These are phyloP conservation scores for Penicillium freii DNA, from an alignment of 2,329 filamentous ascomycete species.

Conservation along the genomic window DNA sequence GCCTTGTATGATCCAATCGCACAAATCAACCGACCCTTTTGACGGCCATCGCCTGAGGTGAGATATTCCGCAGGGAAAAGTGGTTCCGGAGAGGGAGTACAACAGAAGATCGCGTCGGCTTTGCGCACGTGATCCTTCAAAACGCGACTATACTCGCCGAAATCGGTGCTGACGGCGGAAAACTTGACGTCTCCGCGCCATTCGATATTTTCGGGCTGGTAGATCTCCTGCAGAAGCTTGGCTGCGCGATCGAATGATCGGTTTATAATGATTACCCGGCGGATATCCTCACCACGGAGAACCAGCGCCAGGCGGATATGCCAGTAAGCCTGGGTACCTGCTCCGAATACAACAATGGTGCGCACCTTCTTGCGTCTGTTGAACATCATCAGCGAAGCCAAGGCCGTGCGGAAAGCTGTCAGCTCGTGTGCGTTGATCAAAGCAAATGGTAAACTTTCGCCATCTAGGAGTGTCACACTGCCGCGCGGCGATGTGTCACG, in stretches of 20 bases:
- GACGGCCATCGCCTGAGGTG: constrained; percentile 56
- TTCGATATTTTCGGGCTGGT: constrained; percentile 53
- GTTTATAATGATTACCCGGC: constrained; percentile 80
- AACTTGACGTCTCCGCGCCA: constrained; percentile 69
- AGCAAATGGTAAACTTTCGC: constrained; percentile 57
- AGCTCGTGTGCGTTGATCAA: constrained; percentile 66
- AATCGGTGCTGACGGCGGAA: constrained; percentile 65
- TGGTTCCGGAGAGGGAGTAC: constrained; percentile 71
- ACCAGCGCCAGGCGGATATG: constrained; percentile 82
- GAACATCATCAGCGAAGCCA: constrained; percentile 60
- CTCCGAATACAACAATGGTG: constrained; percentile 79
- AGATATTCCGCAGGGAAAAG: constrained; percentile 73
- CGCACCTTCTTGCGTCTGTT: constrained; percentile 67
- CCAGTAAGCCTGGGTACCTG: constrained; percentile 91
- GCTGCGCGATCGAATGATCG: constrained; percentile 53
- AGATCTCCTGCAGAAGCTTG: constrained; percentile 54
- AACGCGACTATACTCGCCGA: constrained; percentile 66
- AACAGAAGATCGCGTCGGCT: constrained; percentile 83
- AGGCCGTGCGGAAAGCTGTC: constrained; percentile 67
- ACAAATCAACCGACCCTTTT: constrained; percentile 45
- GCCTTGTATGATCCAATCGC: constrained; percentile 56
- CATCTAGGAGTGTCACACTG: constrained; percentile 60
- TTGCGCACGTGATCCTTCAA: constrained; percentile 66
- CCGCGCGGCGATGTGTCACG: constrained; percentile 54
- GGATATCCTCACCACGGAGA: constrained; percentile 63